Base-by-base conservation (phyloP, 306 rosid genomes). In the Senna siamea region DNA sequence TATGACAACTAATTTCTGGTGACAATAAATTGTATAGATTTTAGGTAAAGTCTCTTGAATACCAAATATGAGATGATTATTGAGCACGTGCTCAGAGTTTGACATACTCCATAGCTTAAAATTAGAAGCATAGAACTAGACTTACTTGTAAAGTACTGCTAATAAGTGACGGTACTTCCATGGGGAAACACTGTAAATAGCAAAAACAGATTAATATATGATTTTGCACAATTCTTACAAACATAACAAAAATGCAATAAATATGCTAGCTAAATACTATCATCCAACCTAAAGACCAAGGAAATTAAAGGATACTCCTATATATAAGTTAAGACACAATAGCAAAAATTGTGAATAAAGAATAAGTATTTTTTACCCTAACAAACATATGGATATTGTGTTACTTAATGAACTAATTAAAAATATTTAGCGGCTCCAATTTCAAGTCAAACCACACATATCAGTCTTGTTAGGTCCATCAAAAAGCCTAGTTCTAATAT, bases 121-220 rank as follows among this genome's bases (percentile, higher is more conserved):
- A 9, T 32, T 15, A 20, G 14, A 66, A 22, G 82, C 30, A 55
- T 70, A 79, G 23, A 82, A 77, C 44, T 57, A 64, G 5, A 75
- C 96, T 82, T 80, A 93, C 98, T 85, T 89, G 98, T 78, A 93
- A 85, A 55, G 92, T 83, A 79, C 85, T 85, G 86, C 91, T 84
- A 76, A 93, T 93, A 85, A 93, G 79, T 51, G 89, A 80, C 0
- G 98, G 97, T 44, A 89, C 98, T 53, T 86, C 97, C 66, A 76
- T 59, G 10, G 98, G 97, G 74, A 91, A 93, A 77, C 98, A 91
- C 98, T 93, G 87, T 61, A 86, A 59, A 86, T 53, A 75, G 38
- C 12, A 75, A 76, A 76, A 55, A 30, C 6, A 55, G 72, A 74
- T 74, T 26, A 66, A 63, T 3, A 54, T n/a, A 40, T 11, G 20